A percentile compares a stretch with the other conserved stretches of the same genome.
Conservation (phyloP, 2,329 filamentous ascomycete species). For the Verticillium isaacii region DNA sequence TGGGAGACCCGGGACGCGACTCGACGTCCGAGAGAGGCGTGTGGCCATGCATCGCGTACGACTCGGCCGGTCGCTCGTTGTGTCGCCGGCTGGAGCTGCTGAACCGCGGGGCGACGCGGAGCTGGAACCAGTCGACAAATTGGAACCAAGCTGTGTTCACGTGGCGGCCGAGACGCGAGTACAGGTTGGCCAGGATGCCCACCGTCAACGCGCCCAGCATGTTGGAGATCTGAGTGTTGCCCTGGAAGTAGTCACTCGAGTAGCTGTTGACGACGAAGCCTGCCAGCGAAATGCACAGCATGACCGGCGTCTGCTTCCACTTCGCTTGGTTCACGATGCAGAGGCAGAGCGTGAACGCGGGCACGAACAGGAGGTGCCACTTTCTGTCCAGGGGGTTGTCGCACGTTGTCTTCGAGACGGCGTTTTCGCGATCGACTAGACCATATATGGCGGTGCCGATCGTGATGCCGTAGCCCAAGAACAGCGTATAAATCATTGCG, state of each 20-base stretch:
- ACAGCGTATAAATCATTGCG: constrained; percentile 63
- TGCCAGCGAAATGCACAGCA: constrained; percentile 67
- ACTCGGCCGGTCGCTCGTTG: constrained; percentile 17
- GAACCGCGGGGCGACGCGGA: constrained; percentile 34
- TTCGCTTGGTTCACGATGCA: constrained; percentile 79
- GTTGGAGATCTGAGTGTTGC: constrained; percentile 70
- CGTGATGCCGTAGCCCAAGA: constrained; percentile 63
- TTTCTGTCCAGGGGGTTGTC: constrained; percentile 40
- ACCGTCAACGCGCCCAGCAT: constrained; percentile 73
- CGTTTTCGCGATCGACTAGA: constrained; percentile 44
- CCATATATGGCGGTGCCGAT: constrained; percentile 57
- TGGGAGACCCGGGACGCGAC: constrained; percentile 9
- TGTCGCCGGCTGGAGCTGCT: constrained; percentile 19
- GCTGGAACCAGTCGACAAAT: constrained; percentile 43
- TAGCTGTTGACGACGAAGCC: constrained; percentile 77
- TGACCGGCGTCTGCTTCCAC: constrained; percentile 71
- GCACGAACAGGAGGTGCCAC: constrained; percentile 53
- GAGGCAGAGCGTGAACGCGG: constrained; percentile 63
- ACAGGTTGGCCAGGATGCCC: constrained; percentile 73
- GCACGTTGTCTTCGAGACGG: constrained; percentile 34
- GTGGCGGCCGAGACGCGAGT: constrained; percentile 62
- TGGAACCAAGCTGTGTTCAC: constrained; percentile 51
- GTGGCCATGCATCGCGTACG: constrained; percentile 10
- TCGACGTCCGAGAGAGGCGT: constrained; percentile 3
- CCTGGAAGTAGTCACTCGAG: constrained; percentile 59